Conservation (phyloP, 768 basidiomycete genomes). For the Podaxis sp. region DNA sequence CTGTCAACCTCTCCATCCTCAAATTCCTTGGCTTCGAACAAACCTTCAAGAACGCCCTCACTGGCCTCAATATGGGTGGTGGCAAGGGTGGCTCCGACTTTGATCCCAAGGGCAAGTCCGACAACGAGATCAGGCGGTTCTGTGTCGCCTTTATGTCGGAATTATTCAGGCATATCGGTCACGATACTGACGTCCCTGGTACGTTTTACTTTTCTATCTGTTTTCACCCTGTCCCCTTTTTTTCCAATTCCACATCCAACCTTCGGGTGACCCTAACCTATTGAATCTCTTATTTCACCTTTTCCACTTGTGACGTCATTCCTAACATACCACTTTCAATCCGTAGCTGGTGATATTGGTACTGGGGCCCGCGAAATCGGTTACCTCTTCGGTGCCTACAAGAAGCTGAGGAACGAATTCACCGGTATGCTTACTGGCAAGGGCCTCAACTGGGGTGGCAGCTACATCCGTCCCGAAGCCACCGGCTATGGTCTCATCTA, state of each 20-base stretch:
- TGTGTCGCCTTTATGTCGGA: slow-evolving; percentile 73
- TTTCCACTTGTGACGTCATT: no score
- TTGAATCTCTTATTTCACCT: no score
- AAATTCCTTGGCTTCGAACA: slow-evolving; percentile 86
- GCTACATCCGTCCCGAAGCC: slow-evolving; percentile 73
- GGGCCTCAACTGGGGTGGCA: slow-evolving; percentile 69
- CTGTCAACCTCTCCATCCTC: slow-evolving; percentile 79
- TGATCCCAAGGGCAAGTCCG: slow-evolving; percentile 80
- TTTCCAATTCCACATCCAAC: slow-evolving; percentile 3
- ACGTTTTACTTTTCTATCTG: slow-evolving; percentile 12
- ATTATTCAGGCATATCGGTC: slow-evolving; percentile 70
- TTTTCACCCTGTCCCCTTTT: no score
- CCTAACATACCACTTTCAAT: neutral
- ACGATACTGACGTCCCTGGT: slow-evolving; percentile 74
- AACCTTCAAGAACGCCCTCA: slow-evolving; percentile 79
- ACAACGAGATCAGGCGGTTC: slow-evolving; percentile 73
- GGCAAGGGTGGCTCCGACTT: slow-evolving; percentile 82
- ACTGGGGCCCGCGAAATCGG: slow-evolving; percentile 76
- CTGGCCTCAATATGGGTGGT: slow-evolving; percentile 75
- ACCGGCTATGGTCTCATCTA: slow-evolving; percentile 76
- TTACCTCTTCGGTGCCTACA: slow-evolving; percentile 79
- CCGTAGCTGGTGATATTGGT: slow-evolving; percentile 65
- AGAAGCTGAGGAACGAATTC: slow-evolving; percentile 71
- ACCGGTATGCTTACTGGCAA: slow-evolving; percentile 72
- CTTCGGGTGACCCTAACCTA: neutral